A percentile compares a stretch with the other conserved stretches of the same genome.
These are phyloP conservation scores for Trichoderma atroviride DNA, from an alignment of 2,329 filamentous ascomycete genomes.

Conservation along the genomic window DNA sequence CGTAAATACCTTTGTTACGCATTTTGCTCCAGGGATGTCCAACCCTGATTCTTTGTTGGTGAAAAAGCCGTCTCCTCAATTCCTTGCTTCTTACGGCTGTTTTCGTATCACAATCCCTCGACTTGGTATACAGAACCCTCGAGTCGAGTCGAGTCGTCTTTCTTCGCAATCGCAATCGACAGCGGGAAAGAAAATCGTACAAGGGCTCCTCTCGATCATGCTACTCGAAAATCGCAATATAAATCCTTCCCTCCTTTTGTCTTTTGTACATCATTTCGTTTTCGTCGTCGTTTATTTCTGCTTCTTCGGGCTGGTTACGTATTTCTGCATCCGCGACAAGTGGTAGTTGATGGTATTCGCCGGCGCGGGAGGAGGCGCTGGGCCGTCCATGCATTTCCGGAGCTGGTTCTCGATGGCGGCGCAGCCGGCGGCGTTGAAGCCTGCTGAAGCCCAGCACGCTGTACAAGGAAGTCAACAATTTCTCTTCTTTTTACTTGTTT, in stretches of 20 bases:
- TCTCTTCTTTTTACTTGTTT: neutral
- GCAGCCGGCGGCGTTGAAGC: constrained; percentile 65
- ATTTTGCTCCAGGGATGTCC: neutral
- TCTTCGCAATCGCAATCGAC: too few species aligned
- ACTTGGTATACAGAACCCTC: too few species aligned
- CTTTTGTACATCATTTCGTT: neutral
- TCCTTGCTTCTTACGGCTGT: too few species aligned
- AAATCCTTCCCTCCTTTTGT: neutral
- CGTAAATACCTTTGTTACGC: neutral
- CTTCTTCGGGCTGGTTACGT: constrained; percentile 56
- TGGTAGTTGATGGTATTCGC: constrained; percentile 93
- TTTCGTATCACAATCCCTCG: too few species aligned
- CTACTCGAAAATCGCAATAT: neutral
- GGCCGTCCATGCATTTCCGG: constrained; percentile 77
- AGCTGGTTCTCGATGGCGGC: constrained; percentile 62
- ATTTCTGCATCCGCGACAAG: constrained; percentile 74
- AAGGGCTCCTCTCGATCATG: too few species aligned
- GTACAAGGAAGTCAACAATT: neutral
- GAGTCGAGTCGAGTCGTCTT: too few species aligned
- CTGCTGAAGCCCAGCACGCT: constrained; percentile 86
- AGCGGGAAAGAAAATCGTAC: too few species aligned
- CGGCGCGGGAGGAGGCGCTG: constrained; percentile 51
- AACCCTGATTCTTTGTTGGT: neutral
- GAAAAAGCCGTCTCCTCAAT: too few species aligned
- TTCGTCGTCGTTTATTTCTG: constrained; percentile 35